Base-by-base conservation (phyloP, 2,329 filamentous ascomycete genomes). In the Cladosporium sp. region DNA sequence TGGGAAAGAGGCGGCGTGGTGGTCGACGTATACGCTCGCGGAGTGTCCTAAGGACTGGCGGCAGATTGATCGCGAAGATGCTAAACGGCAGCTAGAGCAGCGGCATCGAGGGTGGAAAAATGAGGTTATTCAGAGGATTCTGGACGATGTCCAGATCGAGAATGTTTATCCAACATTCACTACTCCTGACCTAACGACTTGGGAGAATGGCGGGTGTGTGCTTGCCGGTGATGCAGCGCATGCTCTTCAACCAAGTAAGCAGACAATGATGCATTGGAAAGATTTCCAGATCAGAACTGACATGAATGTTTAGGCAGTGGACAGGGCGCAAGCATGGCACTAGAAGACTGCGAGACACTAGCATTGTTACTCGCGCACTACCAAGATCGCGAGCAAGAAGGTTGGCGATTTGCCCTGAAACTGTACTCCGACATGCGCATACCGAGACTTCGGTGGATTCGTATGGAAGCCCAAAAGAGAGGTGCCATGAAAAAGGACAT, bases 151-250 rank as follows among this genome's bases (percentile, higher is more conserved):
- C 1, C 55, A 67, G 1, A 62, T 74, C 6, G 61, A 72, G 38
- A 69, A 63, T 27, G 67, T 78, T 42, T 77, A 72, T 47, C 76
- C 76, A 3, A 72, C 70, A 0, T 78, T 71, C 68, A 73, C 73
- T 0, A 71, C 70, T 1, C 73, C 75, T 0, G 60, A 65, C 7
- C 64, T 80, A 3, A 72, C 74, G 1, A 68, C 66, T 12, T 79
- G 76, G 76, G 64, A 70, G 13, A 59, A 65, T 7, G 61, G 71
- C 15, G 69, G 75, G 0, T 70, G 78, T 7, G 67, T 81, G 4
- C 62, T 82, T 2, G 63, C 81, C 3, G 79, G 79, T 3, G 79
- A 82, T 60, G 77, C 78, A 1, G 78, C 77, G 1, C 78, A 82
- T 61, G 76, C 78, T 0, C 66, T 81, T 50, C 72, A 75, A 4